phyloP scores from a whole-genome alignment of 2,329 filamentous ascomycete species.

The Phoma sp. region DNA sequence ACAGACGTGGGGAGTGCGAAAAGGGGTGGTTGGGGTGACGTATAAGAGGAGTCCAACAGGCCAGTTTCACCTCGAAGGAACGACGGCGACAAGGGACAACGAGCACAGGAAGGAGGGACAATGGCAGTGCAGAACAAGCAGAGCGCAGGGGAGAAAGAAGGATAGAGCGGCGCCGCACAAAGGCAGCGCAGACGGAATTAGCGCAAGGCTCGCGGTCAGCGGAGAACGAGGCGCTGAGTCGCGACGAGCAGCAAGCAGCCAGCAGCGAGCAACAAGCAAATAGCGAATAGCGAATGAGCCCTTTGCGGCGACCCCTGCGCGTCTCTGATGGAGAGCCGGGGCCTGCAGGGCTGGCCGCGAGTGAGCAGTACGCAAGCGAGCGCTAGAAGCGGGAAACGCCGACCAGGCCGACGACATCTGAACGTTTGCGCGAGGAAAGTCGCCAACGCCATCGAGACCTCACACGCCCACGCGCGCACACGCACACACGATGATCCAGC shows the following conservation, averaged over 20 bases:
- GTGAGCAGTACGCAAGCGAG: slow-evolving; percentile 15
- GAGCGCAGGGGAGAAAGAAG: slow-evolving; percentile 3
- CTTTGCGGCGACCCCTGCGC: neutral
- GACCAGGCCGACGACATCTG: slow-evolving; percentile 23
- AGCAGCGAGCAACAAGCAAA: neutral
- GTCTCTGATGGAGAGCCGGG: neutral
- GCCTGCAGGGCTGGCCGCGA: neutral
- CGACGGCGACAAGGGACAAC: slow-evolving; percentile 18
- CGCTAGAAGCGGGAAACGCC: slow-evolving; percentile 13
- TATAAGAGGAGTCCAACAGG: slow-evolving; percentile 24
- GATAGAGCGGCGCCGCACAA: slow-evolving; percentile 41
- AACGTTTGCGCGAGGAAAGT: slow-evolving; percentile 12
- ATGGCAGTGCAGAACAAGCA: slow-evolving; percentile 15
- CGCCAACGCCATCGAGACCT: neutral
- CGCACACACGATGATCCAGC: slow-evolving; percentile 44
- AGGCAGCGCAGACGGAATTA: slow-evolving; percentile 26
- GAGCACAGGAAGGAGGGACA: slow-evolving; percentile 25
- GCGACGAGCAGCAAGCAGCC: neutral
- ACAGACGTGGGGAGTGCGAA: slow-evolving; percentile 5
- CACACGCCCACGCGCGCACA: neutral
- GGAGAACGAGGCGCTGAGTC: slow-evolving; percentile 23
- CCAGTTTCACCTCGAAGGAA: slow-evolving; percentile 26
- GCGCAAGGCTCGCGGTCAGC: slow-evolving; percentile 25
- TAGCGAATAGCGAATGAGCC: neutral
- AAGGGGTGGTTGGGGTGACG: slow-evolving; percentile 44